phyloP scores from a whole-genome alignment of 208 protist genomes.

The Angomonas deanei region DNA sequence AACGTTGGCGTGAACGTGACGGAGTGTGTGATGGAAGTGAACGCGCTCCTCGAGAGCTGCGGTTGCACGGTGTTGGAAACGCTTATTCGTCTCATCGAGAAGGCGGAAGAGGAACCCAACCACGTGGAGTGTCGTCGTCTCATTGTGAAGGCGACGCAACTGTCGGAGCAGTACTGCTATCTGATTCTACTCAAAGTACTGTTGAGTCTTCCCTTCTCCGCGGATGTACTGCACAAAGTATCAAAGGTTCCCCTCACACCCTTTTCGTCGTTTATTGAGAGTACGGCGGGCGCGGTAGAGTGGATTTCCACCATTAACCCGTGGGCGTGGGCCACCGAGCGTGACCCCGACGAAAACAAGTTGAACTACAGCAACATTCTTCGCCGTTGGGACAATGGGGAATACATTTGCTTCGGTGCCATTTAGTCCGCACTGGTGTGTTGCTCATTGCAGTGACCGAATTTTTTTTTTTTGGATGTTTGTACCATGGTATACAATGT shows the following conservation, averaged over 20 bases:
- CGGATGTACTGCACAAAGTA: not conserved
- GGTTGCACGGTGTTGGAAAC: constrained; percentile 9
- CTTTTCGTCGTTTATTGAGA: constrained; percentile 38
- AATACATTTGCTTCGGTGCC: constrained; percentile 70
- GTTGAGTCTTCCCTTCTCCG: constrained; percentile 22
- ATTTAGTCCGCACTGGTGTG: constrained; percentile 5
- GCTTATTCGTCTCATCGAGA: constrained; percentile 13
- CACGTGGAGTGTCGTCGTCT: constrained; percentile 7
- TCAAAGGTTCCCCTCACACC: constrained; percentile 8
- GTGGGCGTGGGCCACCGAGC: constrained; percentile 24
- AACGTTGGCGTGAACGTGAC: constrained; percentile 11
- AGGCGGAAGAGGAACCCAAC: constrained; percentile 14
- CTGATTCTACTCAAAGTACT: constrained; percentile 60
- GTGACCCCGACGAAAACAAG: constrained; percentile 55
- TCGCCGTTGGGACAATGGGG: constrained; percentile 69
- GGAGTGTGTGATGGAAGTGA: constrained; percentile 2
- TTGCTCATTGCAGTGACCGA: not conserved
- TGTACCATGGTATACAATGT: too few relatives aligned
- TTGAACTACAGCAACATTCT: constrained; percentile 73
- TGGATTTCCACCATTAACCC: constrained; percentile 72
- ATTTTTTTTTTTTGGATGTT: constrained; percentile 5
- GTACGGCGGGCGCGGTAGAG: constrained; percentile 9
- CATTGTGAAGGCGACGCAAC: constrained; percentile 18
- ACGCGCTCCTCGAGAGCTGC: not conserved
- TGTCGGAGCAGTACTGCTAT: constrained; percentile 53